phyloP scores from a whole-genome alignment of 768 basidiomycete genomes.

The Rhizopogon rudus region DNA sequence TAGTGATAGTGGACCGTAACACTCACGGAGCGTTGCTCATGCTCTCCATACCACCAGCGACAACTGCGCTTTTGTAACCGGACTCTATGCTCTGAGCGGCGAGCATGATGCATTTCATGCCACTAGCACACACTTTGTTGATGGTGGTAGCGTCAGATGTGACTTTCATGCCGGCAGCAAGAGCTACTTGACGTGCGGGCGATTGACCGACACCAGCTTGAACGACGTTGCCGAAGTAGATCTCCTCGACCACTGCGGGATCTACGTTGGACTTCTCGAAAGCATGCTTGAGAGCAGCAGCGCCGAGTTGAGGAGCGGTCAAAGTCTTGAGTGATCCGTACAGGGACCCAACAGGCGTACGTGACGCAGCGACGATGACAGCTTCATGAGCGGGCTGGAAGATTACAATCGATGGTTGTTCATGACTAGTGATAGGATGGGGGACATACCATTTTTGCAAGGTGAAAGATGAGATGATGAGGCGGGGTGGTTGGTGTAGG shows the following conservation, averaged over 20 bases:
- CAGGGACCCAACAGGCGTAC: conserved; percentile 92
- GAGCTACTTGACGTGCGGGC: conserved; percentile 93
- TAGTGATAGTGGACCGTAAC: neutral
- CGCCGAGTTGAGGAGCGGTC: conserved; percentile 89
- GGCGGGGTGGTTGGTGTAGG: conserved; percentile 32
- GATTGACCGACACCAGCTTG: conserved; percentile 97
- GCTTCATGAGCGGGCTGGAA: conserved; percentile 61
- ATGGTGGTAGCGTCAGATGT: conserved; percentile 96
- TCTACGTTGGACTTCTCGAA: conserved; percentile 75
- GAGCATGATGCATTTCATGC: conserved; percentile 93
- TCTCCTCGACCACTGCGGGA: conserved; percentile 83
- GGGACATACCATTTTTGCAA: conserved; percentile 47
- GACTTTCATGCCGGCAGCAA: conserved; percentile 74
- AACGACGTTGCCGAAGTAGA: conserved; percentile 97
- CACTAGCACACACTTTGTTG: conserved; percentile 99
- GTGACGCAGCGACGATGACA: conserved; percentile 89
- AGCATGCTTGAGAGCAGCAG: conserved; percentile 86
- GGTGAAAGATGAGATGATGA: conserved; percentile 27
- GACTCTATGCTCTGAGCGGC: conserved; percentile 87
- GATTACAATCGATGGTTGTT: neutral
- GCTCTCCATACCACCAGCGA: conserved; percentile 98
- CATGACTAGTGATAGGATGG: neutral
- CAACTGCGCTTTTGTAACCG: conserved; percentile 82
- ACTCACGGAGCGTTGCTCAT: conserved; percentile 99
- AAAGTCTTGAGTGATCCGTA: conserved; percentile 85